Evolutionary conservation across 192 early-diverging fungal species (phyloP).

Genomic region (Ramicandelaber brevisporus): DNA sequence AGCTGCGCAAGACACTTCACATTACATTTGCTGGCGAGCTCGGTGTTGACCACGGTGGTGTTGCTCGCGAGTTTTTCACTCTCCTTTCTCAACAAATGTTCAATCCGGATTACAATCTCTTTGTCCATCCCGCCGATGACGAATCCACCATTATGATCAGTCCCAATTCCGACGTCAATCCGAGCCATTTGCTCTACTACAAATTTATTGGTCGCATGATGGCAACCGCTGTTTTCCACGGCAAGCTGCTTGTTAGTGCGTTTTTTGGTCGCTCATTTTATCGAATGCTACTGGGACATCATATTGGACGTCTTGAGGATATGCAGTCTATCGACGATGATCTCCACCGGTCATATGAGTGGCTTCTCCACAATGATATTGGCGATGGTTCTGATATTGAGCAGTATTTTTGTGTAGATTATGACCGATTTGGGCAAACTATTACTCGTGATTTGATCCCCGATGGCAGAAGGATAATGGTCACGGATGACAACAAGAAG

Average conservation of each 20-base stretch:
- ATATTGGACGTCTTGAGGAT: slow-evolving; percentile 2
- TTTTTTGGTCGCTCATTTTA: slow-evolving; percentile 4
- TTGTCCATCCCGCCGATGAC: slow-evolving; percentile 1
- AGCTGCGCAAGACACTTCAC: slow-evolving; percentile 3
- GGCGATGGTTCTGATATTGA: slow-evolving; percentile 2
- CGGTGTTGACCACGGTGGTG: slow-evolving; percentile 4
- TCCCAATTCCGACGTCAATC: slow-evolving; percentile 5
- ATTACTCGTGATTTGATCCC: slow-evolving; percentile 3
- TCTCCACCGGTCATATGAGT: slow-evolving; percentile 2
- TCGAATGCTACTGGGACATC: slow-evolving; percentile 3
- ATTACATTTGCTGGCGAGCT: slow-evolving; percentile 5
- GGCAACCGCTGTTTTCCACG: slow-evolving; percentile 4
- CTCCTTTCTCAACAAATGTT: slow-evolving; percentile 7
- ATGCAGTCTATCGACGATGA: slow-evolving; percentile 4
- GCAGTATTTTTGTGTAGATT: slow-evolving; percentile 2
- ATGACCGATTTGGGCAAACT: slow-evolving; percentile 3
- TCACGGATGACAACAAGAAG: slow-evolving; percentile 6
- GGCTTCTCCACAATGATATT: slow-evolving; percentile 7
- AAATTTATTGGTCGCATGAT: slow-evolving; percentile 3
- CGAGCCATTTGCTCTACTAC: slow-evolving; percentile 4
- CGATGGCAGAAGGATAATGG: slow-evolving; percentile 2
- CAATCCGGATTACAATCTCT: slow-evolving; percentile 5
- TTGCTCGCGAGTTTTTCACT: slow-evolving; percentile 5
- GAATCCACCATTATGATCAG: slow-evolving; percentile 4
- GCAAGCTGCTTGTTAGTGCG: slow-evolving; percentile 2